These are phyloP conservation scores for Fusarium transvaalense DNA, from an alignment of 2,329 filamentous ascomycete genomes.

Conservation along the genomic window DNA sequence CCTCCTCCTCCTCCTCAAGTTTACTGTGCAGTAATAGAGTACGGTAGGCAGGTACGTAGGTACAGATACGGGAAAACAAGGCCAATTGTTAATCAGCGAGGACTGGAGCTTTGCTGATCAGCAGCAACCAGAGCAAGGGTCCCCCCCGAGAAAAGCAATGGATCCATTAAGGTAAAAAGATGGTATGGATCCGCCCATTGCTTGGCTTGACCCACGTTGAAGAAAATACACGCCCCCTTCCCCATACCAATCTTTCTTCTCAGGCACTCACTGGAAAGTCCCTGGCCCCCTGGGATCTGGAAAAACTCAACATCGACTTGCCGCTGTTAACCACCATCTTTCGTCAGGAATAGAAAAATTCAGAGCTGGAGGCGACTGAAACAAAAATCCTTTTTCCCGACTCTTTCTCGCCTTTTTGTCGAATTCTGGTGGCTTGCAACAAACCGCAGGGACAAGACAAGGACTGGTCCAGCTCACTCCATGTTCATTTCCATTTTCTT, in stretches of 20 bases:
- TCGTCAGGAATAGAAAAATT: slow-evolving; percentile 17
- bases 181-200: slow-evolving; percentile 1
- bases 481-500: slow-evolving; percentile 17
- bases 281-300: slow-evolving; percentile 1
- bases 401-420: neutral
- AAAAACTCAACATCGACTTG: slow-evolving; percentile 12
- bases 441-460: slow-evolving; percentile 7
- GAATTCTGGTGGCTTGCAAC: neutral
- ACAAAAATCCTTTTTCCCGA: neutral
- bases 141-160: slow-evolving; percentile 8
- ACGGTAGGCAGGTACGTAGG: too few relatives aligned
- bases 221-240: slow-evolving; percentile 13
- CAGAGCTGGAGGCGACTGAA: slow-evolving; percentile 17
- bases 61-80: slow-evolving; percentile 6
- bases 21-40: neutral
- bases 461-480: slow-evolving; percentile 11
- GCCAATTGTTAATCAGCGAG: slow-evolving; percentile 25
- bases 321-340: slow-evolving; percentile 20
- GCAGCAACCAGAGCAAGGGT: slow-evolving; percentile 24
- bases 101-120: slow-evolving; percentile 17
- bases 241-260: slow-evolving; percentile 22
- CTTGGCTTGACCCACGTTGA: slow-evolving; percentile 16
- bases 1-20: neutral
- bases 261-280: slow-evolving; percentile 4
- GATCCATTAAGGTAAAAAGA: slow-evolving; percentile 20